Evolutionary conservation across 2,329 filamentous ascomycete genomes (phyloP).

Genomic region (Leptographium radiaticola): DNA sequence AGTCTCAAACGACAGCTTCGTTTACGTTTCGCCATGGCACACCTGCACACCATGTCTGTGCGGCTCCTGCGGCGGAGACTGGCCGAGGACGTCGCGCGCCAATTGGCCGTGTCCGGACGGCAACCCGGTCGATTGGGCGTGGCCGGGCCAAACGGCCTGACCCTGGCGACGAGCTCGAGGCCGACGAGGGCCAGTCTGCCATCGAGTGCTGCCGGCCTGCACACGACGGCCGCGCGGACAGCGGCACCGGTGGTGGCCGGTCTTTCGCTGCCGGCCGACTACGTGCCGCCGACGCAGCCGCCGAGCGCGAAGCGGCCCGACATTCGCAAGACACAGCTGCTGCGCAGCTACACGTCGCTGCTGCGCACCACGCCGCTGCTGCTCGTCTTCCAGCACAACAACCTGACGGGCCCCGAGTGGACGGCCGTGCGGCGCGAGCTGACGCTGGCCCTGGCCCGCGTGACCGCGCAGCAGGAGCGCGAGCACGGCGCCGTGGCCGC

Average conservation of each 20-base stretch:
- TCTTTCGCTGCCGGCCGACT: conserved; percentile 29
- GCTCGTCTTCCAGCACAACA: conserved; percentile 66
- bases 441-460: conserved; percentile 28
- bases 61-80: conserved; percentile 7
- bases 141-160: not conserved
- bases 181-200: no score
- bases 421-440: conserved; percentile 59
- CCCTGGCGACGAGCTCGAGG: not conserved
- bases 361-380: conserved; percentile 76
- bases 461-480: conserved; percentile 17
- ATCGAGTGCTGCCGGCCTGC: not conserved
- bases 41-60: not conserved
- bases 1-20: not conserved
- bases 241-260: not conserved
- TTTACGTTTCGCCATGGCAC: conserved; percentile 2
- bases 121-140: not conserved
- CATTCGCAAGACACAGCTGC: conserved; percentile 79
- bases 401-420: conserved; percentile 62
- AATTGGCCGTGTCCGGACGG: not conserved
- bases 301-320: conserved; percentile 78
- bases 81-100: conserved; percentile 1
- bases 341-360: conserved; percentile 75
- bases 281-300: conserved; percentile 59
- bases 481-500: conserved; percentile 13
- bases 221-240: conserved; percentile 1